These are phyloP conservation scores for Tolypocladium pustulatum DNA, from an alignment of 2,329 filamentous ascomycete species.

Conservation along the genomic window DNA sequence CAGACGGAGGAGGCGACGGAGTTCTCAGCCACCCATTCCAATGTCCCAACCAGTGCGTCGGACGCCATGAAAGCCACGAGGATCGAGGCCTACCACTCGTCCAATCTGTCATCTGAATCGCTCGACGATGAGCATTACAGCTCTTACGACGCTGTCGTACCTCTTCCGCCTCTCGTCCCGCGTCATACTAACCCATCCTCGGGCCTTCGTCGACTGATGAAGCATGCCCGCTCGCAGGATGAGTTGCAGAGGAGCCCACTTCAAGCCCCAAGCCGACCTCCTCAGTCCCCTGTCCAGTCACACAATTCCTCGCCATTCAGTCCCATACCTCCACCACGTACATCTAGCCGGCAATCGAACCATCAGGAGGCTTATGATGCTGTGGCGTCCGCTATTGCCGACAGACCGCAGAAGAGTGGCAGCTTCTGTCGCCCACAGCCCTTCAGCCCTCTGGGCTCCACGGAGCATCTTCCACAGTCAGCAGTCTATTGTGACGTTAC, in stretches of 20 bases:
- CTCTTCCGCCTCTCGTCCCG: constrained; percentile 8
- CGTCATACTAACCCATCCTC: constrained; percentile 10
- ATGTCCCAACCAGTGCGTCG: neutral
- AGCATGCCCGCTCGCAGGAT: constrained; percentile 37
- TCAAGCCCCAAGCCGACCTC: constrained; percentile 31
- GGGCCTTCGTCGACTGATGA: constrained; percentile 25
- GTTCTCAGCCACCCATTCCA: neutral
- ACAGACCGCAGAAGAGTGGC: constrained; percentile 34
- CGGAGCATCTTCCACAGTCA: constrained; percentile 7
- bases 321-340: constrained; percentile 38
- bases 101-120: constrained; percentile 22
- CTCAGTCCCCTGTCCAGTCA: constrained; percentile 31
- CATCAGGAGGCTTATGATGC: constrained; percentile 30
- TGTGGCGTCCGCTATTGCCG: constrained; percentile 19
- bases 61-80: neutral
- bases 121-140: neutral
- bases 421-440: constrained; percentile 35
- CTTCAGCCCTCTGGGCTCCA: constrained; percentile 19
- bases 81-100: neutral
- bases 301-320: constrained; percentile 20
- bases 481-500: neutral
- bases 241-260: constrained; percentile 36
- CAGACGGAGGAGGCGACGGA: neutral
- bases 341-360: constrained; percentile 44
- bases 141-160: neutral